Conservation (phyloP, 148 eudicot genomes). For the Drosera capensis region DNA sequence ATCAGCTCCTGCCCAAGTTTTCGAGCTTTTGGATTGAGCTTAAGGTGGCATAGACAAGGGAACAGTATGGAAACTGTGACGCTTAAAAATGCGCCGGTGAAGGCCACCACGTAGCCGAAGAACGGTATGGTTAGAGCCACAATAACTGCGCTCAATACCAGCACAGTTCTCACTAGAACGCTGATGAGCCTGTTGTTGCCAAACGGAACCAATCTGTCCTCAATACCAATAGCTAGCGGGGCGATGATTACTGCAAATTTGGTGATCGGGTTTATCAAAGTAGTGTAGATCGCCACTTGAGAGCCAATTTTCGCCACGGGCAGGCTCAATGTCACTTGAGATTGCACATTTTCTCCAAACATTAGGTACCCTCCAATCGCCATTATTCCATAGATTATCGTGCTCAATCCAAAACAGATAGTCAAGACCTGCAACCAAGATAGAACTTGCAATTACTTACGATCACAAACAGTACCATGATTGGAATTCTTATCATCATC, state of each 20-base stretch:
- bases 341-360: slow-evolving; percentile 27
- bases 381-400: slow-evolving; percentile 28
- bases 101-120: slow-evolving; percentile 54
- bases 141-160: slow-evolving; percentile 39
- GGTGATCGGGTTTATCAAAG: slow-evolving; percentile 35
- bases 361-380: slow-evolving; percentile 38
- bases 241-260: slow-evolving; percentile 34
- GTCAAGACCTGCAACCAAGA: slow-evolving; percentile 20
- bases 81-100: neutral
- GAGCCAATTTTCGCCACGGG: slow-evolving; percentile 31
- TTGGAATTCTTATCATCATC: neutral
- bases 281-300: slow-evolving; percentile 36
- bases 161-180: slow-evolving; percentile 15
- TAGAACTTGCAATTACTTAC: neutral
- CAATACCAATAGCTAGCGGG: slow-evolving; percentile 31
- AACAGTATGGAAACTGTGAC: neutral
- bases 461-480: neutral
- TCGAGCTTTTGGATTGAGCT: neutral
- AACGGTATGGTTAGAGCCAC: slow-evolving; percentile 47
- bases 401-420: slow-evolving; percentile 25
- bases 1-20: neutral
- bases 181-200: neutral
- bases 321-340: slow-evolving; percentile 43
- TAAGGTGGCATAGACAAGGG: neutral
- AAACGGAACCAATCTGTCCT: neutral